Evolutionary conservation across 2,329 filamentous ascomycete species (phyloP), one percentile per base, ranked within the genome.

Genomic region (Penicillium fuscoglaucum): DNA sequence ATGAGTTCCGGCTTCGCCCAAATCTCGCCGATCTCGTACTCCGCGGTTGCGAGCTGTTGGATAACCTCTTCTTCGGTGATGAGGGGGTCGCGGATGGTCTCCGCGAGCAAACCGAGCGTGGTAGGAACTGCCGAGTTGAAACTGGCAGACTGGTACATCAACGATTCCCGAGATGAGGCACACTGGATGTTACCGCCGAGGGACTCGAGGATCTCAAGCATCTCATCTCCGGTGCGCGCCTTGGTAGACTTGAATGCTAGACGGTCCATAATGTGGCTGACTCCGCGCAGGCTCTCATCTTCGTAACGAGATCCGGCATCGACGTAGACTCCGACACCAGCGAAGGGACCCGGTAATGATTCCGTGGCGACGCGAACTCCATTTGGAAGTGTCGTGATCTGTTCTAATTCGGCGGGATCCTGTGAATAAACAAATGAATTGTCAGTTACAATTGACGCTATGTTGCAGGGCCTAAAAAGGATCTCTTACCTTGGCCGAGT

Each of bases 111-210:
- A 31, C 83, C 91, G 26, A 96, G 85, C 13, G 93, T 91, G 9
- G 86, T 86, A 7, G 90, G 88, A 9, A 99, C 92, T 19, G 91
- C 89, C 28, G 88, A 89, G 80, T 99, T 99, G 84, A 99, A 99
- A 31, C 93, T 97, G 28, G 95, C 95, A 1, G 92, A 91, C 77
- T 99, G 95, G 80, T 99, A 99, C 95, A 99, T 99, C 78, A 99
- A 85, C 57, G 91, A 91, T 78, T 99, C 95, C 64, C 95, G 84
- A 2, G 92, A 96, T 1, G 93, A 97, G 12, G 93, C 93, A 78
- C 95, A 99, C 78, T 98, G 93, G 59, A 99, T 93, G 74, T 97
- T 97, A 33, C 95, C 95, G 37, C 95, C 95, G 3, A 99, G 81
- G 0, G 87, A 88, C 77, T 98, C 95, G 35, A 97, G 84, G 35